These are phyloP conservation scores for Silene latifolia DNA, from an alignment of 148 eudicot genomes.

Conservation along the genomic window DNA sequence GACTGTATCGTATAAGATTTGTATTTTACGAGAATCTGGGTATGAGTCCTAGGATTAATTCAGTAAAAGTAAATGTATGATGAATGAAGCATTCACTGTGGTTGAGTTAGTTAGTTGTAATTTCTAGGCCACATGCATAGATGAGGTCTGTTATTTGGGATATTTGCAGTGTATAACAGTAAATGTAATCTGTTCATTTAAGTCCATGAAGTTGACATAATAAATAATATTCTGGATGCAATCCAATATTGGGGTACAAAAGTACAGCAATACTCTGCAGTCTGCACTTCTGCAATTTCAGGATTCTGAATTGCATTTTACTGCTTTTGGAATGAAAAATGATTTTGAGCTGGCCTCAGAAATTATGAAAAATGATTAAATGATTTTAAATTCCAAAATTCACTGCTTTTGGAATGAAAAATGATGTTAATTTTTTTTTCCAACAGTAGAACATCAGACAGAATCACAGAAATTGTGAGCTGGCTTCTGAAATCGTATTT, in stretches of 20 bases:
- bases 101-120: background rate
- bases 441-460: background rate
- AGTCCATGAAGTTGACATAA: background rate
- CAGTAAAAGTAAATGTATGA: background rate
- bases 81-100: slow-evolving; percentile 1
- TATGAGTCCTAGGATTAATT: no score
- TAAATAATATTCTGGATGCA: background rate
- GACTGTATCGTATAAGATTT: background rate
- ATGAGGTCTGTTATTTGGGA: background rate
- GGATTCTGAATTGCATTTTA: background rate
- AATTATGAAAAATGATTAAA: no score
- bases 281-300: background rate
- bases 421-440: no score
- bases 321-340: background rate
- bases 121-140: background rate
- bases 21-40: background rate
- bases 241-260: background rate
- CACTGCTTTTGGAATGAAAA: background rate
- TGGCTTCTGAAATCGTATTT: no score
- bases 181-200: background rate
- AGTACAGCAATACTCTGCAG: slow-evolving; percentile 1
- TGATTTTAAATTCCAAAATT: no score
- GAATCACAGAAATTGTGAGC: background rate
- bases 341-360: no score
- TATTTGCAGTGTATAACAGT: background rate